Conservation (phyloP, 768 basidiomycete species). For the Tylopilus vinaceipallidus region DNA sequence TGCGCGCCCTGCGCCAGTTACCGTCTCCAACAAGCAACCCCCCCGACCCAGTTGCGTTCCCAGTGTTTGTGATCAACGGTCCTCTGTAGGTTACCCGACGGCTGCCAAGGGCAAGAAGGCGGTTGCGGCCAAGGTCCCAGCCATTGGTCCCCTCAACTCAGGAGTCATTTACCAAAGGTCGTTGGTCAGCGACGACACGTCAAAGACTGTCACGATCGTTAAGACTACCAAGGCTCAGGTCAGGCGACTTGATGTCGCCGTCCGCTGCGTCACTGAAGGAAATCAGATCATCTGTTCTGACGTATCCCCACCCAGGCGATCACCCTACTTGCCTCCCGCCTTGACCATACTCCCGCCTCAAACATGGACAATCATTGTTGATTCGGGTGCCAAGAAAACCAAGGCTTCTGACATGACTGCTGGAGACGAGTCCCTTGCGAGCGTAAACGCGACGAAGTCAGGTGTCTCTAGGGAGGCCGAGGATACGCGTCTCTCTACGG, state of each 20-base stretch:
- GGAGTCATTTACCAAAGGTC: not conserved
- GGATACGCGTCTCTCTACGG: not conserved
- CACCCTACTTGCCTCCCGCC: not conserved
- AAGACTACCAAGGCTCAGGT: not conserved
- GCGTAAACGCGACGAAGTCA: no score
- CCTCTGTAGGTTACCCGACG: not conserved
- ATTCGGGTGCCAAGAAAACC: not conserved
- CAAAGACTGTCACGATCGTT: not conserved
- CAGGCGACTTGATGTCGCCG: not conserved
- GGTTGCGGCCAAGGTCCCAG: not conserved
- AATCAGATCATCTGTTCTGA: no score
- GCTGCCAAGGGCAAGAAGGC: not conserved
- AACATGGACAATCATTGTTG: not conserved
- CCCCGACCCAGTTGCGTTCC: constrained; percentile 5
- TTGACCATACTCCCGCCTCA: constrained; percentile 5
- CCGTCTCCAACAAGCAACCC: not conserved
- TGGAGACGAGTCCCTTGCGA: not conserved
- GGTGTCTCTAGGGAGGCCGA: not conserved
- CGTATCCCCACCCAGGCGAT: no score
- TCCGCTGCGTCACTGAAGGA: not conserved
- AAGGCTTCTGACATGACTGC: not conserved
- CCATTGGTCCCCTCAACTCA: not conserved
- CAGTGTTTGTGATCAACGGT: not conserved
- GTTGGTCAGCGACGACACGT: not conserved
- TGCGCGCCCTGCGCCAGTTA: not conserved